Conservation (phyloP, 768 basidiomycete genomes). For the Boletus tylopilopsis region DNA sequence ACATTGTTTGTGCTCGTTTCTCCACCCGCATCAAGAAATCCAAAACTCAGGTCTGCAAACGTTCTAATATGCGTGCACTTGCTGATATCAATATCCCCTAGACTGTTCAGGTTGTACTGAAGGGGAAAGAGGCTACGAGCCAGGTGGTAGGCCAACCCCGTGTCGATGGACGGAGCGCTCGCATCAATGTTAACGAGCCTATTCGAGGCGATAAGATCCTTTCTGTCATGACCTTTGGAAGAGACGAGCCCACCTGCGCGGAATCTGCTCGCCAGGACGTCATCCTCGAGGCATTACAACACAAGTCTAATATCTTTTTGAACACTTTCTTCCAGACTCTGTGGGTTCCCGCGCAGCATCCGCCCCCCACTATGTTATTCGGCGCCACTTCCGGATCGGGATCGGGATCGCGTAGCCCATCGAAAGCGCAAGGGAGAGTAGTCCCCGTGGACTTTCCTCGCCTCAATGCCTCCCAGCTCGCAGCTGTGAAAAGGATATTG, state of each 20-base stretch:
- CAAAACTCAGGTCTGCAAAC: slow-evolving; percentile 35
- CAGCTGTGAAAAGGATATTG: slow-evolving; percentile 30
- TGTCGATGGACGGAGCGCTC: slow-evolving; percentile 37
- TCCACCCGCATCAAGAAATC: slow-evolving; percentile 41
- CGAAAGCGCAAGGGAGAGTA: neutral
- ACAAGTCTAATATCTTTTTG: slow-evolving; percentile 9
- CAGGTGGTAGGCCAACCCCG: slow-evolving; percentile 21
- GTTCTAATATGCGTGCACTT: neutral
- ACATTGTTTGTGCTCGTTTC: slow-evolving; percentile 39
- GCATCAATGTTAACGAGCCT: slow-evolving; percentile 25
- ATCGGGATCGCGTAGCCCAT: slow-evolving; percentile 23
- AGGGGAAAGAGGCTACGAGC: neutral
- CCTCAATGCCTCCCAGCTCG: slow-evolving; percentile 28
- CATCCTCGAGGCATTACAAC: slow-evolving; percentile 23
- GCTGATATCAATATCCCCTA: neutral
- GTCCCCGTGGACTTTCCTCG: slow-evolving; percentile 1
- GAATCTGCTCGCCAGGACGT: slow-evolving; percentile 33
- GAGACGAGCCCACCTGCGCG: slow-evolving; percentile 52
- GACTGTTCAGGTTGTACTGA: slow-evolving; percentile 20
- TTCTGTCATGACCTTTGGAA: slow-evolving; percentile 49
- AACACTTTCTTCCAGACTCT: slow-evolving; percentile 27
- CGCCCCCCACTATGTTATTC: too few relatives aligned
- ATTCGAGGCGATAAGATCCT: slow-evolving; percentile 16
- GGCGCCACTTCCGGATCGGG: too few relatives aligned
- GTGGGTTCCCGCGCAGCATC: slow-evolving; percentile 22